Conservation (phyloP, 2,329 filamentous ascomycete genomes). For the Atkinsonella hypoxylon region DNA sequence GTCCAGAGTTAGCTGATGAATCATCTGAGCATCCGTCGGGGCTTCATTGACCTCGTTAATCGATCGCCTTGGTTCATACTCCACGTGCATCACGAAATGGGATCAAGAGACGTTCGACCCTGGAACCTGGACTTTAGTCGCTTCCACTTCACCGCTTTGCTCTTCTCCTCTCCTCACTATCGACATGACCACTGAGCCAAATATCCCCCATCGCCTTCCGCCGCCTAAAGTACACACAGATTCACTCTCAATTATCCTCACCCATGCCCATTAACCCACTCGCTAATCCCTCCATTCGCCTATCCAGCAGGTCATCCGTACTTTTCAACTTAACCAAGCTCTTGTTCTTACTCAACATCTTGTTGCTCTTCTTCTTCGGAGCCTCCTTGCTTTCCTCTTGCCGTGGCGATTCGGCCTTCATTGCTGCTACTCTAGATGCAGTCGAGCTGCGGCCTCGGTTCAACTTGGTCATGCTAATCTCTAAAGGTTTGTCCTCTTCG, state of each 20-base stretch:
- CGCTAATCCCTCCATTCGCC: slow-evolving; percentile 46
- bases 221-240: not conserved
- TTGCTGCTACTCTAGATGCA: slow-evolving; percentile 16
- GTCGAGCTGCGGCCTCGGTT: slow-evolving; percentile 22
- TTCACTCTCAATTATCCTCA: slow-evolving; percentile 24
- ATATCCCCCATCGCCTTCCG: not conserved
- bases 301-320: slow-evolving; percentile 43
- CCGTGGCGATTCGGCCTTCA: slow-evolving; percentile 10
- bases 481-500: slow-evolving; percentile 70
- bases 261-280: slow-evolving; percentile 38
- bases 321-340: slow-evolving; percentile 43
- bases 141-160: not conserved
- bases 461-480: slow-evolving; percentile 57
- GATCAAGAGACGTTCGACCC: not conserved
- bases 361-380: slow-evolving; percentile 16
- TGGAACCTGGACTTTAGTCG: not conserved
- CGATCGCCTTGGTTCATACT: no score
- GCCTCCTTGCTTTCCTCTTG: slow-evolving; percentile 5
- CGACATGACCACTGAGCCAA: no score
- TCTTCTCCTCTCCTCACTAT: no score
- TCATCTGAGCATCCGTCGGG: not conserved
- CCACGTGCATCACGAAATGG: no score
- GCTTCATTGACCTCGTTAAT: no score
- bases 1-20: not conserved
- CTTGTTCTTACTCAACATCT: slow-evolving; percentile 28